These are phyloP conservation scores for Prunus campanulata DNA, from an alignment of 306 rosid genomes.

Conservation along the genomic window DNA sequence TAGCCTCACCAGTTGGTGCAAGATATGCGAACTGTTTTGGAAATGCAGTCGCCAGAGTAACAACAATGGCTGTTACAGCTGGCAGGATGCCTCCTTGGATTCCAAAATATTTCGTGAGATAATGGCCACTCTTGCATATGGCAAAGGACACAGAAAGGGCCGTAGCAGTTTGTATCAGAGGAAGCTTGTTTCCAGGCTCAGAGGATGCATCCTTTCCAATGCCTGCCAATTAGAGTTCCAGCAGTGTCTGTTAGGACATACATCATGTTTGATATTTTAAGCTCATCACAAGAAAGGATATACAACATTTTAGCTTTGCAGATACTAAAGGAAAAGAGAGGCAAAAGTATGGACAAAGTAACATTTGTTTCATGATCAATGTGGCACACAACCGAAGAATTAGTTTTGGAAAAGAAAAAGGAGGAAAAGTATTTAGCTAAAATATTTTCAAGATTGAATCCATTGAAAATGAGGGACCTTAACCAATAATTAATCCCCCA, in stretches of 20 bases:
- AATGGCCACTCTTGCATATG: slow-evolving; percentile 46
- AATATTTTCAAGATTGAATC: neutral
- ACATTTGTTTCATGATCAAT: neutral
- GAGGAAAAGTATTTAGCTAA: neutral
- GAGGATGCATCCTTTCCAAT: slow-evolving; percentile 13
- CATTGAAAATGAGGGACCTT: neutral
- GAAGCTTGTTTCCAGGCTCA: slow-evolving; percentile 33
- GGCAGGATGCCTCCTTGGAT: slow-evolving; percentile 51
- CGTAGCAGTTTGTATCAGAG: slow-evolving; percentile 34
- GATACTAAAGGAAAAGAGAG: neutral
- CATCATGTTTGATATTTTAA: too few relatives aligned
- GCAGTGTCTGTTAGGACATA: slow-evolving; percentile 4
- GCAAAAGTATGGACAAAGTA: neutral
- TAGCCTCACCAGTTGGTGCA: slow-evolving; percentile 51
- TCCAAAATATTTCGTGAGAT: slow-evolving; percentile 33
- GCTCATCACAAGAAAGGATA: neutral
- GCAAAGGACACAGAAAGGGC: slow-evolving; percentile 44
- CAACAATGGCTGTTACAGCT: slow-evolving; percentile 43
- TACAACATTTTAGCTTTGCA: neutral
- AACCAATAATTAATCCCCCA: slow-evolving; percentile 2
- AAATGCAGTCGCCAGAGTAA: slow-evolving; percentile 40
- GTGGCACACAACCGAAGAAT: neutral
- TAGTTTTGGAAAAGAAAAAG: neutral
- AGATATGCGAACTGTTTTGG: slow-evolving; percentile 37
- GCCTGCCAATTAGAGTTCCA: slow-evolving; percentile 20